Percentiles rank a stretch among this genome's conserved stretches.
phyloP scores from a whole-genome alignment of 2,329 filamentous ascomycete genomes.

The Exutisphaerella laricina region DNA sequence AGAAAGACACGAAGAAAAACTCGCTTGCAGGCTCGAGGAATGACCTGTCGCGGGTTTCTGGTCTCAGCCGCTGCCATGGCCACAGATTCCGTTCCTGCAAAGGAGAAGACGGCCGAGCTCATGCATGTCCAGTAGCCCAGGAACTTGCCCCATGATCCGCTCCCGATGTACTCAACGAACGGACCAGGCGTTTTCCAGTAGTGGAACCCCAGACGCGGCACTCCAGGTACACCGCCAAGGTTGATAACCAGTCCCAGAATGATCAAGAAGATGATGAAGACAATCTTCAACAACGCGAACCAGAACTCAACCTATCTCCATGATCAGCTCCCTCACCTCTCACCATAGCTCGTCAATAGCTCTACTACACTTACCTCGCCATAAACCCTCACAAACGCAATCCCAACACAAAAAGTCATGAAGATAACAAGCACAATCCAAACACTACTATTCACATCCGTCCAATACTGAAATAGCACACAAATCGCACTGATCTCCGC shows the following conservation, averaged over 20 bases:
- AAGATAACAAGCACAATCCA: constrained; percentile 33
- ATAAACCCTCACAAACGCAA: constrained; percentile 36
- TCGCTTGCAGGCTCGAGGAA: constrained; percentile 23
- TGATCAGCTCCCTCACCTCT: neutral
- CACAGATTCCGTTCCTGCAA: constrained; percentile 23
- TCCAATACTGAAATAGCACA: constrained; percentile 30
- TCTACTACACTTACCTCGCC: constrained; percentile 22
- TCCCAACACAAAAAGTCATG: constrained; percentile 32
- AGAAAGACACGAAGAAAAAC: constrained; percentile 26
- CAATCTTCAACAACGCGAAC: constrained; percentile 42
- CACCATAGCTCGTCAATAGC: neutral
- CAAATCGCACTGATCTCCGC: constrained; percentile 30
- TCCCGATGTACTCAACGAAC: constrained; percentile 38
- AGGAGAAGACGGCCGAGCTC: constrained; percentile 22
- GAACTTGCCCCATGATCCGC: constrained; percentile 36
- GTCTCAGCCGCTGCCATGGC: constrained; percentile 26
- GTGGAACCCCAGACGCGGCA: constrained; percentile 40
- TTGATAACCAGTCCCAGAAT: constrained; percentile 41
- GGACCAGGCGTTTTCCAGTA: constrained; percentile 42
- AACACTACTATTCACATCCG: constrained; percentile 31
- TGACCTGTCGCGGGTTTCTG: constrained; percentile 23
- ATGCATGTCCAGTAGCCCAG: constrained; percentile 37
- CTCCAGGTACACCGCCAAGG: constrained; percentile 39
- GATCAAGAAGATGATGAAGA: constrained; percentile 42
- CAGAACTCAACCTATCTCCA: constrained; percentile 42